Evolutionary conservation across 2,329 filamentous ascomycete species (phyloP).

Genomic region (Xylaria sp.): DNA sequence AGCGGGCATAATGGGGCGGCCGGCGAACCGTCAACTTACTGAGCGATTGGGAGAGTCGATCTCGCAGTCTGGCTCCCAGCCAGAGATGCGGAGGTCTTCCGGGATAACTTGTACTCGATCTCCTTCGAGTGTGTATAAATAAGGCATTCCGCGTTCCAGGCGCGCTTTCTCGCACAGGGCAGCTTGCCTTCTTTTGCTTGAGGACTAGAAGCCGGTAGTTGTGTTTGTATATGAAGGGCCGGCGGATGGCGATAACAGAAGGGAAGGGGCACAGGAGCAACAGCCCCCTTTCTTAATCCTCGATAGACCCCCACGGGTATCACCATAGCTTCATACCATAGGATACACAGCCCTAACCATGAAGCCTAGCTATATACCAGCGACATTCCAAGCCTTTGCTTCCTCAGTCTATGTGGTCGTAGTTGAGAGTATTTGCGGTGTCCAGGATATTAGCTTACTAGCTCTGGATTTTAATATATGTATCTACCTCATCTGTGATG

Average conservation of each 20-base stretch:
- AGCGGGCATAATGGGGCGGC: slow-evolving; percentile 69
- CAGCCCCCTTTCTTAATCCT: slow-evolving; percentile 42
- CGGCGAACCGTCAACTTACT: slow-evolving; percentile 61
- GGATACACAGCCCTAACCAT: slow-evolving; percentile 44
- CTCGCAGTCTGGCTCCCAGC: slow-evolving; percentile 30
- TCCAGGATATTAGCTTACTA: not conserved
- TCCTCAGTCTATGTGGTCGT: slow-evolving; percentile 18
- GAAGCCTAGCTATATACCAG: slow-evolving; percentile 46
- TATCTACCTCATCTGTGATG: not conserved
- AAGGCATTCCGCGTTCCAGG: slow-evolving; percentile 41
- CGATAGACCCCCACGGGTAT: slow-evolving; percentile 49
- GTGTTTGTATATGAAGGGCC: slow-evolving; percentile 47
- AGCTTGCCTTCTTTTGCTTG: slow-evolving; percentile 16
- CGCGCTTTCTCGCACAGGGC: slow-evolving; percentile 21
- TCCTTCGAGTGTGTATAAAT: slow-evolving; percentile 51
- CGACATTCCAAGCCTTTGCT: slow-evolving; percentile 30
- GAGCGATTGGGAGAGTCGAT: slow-evolving; percentile 40
- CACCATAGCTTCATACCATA: slow-evolving; percentile 42
- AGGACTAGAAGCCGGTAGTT: slow-evolving; percentile 29
- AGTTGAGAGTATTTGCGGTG: not conserved
- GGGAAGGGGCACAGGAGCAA: slow-evolving; percentile 41
- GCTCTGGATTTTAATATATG: not conserved
- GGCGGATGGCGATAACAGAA: slow-evolving; percentile 41
- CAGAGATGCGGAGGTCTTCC: slow-evolving; percentile 30
- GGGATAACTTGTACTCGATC: slow-evolving; percentile 42